These are phyloP conservation scores for Eucalyptus guilfoylei DNA, from an alignment of 345 rosid species.

Conservation along the genomic window DNA sequence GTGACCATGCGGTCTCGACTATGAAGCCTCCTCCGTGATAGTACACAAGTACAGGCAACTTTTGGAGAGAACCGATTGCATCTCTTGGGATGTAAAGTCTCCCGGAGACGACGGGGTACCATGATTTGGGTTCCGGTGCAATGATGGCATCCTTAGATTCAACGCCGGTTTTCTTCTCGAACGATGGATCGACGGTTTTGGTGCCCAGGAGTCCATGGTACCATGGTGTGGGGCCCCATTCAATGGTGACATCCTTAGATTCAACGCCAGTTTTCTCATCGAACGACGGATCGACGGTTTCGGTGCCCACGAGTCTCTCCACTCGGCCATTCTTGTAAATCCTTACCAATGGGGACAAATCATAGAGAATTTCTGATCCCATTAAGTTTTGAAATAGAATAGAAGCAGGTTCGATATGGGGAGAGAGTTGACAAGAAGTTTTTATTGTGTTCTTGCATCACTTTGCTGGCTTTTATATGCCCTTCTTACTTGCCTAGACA, in stretches of 20 bases:
- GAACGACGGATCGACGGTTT: not conserved
- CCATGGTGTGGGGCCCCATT: not conserved
- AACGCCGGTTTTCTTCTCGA: constrained; percentile 2
- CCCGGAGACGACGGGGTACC: constrained; percentile 2
- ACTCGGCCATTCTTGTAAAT: not conserved
- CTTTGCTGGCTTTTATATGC: not conserved
- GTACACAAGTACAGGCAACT: constrained; percentile 21
- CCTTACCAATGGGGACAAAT: not conserved
- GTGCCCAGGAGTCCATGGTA: not conserved
- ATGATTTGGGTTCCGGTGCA: not conserved
- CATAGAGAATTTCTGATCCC: constrained; percentile 1
- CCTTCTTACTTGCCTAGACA: not conserved
- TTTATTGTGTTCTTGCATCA: not conserved
- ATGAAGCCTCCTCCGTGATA: constrained; percentile 28
- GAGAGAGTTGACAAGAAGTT: not conserved
- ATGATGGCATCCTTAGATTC: constrained; percentile 12
- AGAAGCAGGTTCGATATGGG: not conserved
- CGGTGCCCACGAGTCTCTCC: constrained; percentile 15
- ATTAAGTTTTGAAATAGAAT: not conserved
- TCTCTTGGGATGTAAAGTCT: constrained; percentile 15
- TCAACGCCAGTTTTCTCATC: constrained; percentile 3
- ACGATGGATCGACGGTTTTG: not conserved
- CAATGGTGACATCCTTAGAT: constrained; percentile 11
- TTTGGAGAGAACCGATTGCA: not conserved
- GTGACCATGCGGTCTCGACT: constrained; percentile 6